Evolutionary conservation across 1,139 yeast species (phyloP).

Genomic region (Lodderomyces theae): DNA sequence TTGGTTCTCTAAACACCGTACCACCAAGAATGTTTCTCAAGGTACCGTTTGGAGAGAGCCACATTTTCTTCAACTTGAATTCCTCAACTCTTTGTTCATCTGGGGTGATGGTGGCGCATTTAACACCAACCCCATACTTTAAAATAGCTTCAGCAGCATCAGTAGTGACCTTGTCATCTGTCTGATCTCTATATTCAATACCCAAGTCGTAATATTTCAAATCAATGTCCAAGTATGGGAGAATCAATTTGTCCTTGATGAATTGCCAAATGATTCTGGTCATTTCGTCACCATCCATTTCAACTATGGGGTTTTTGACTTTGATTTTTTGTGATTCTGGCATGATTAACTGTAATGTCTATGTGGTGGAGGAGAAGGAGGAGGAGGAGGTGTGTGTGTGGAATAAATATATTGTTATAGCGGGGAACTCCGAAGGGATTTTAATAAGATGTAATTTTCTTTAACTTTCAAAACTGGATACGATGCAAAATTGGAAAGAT

Average conservation of each 20-base stretch:
- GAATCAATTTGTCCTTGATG: slow-evolving; percentile 76
- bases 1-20: slow-evolving; percentile 95
- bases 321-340: slow-evolving; percentile 50
- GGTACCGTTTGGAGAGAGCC: slow-evolving; percentile 97
- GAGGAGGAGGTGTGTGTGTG: no score
- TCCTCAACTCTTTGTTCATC: slow-evolving; percentile 94
- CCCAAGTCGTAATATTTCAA: slow-evolving; percentile 91
- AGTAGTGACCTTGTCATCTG: slow-evolving; percentile 81
- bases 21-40: slow-evolving; percentile 93
- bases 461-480: no score
- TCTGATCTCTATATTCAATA: slow-evolving; percentile 78
- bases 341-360: slow-evolving; percentile 7
- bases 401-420: no score
- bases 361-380: no score
- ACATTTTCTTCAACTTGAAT: slow-evolving; percentile 87
- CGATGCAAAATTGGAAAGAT: no score
- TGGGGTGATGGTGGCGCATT: slow-evolving; percentile 98
- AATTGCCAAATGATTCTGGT: slow-evolving; percentile 89
- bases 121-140: slow-evolving; percentile 87
- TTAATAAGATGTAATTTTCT: no score
- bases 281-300: slow-evolving; percentile 96
- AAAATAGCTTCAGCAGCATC: slow-evolving; percentile 91
- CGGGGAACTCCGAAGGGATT: neutral
- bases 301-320: slow-evolving; percentile 87
- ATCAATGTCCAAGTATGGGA: slow-evolving; percentile 83